A percentile compares a stretch with the other conserved stretches of the same genome.
Evolutionary conservation across 2,329 filamentous ascomycete species (phyloP).

Genomic region (Beauveria sp.): DNA sequence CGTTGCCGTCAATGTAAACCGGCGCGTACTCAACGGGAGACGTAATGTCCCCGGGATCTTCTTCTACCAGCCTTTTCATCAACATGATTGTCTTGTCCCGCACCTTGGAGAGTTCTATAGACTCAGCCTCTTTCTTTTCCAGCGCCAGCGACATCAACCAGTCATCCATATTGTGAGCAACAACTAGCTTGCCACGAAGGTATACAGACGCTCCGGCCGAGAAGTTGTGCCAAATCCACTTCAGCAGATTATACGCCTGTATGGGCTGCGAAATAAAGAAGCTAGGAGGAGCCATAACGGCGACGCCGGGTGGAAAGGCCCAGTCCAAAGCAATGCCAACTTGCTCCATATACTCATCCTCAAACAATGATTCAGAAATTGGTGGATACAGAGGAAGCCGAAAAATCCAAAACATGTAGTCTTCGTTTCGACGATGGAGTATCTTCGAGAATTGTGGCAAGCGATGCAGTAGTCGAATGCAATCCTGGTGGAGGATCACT

Average conservation of each 20-base stretch:
- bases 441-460: conserved; percentile 31
- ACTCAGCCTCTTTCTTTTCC: conserved; percentile 14
- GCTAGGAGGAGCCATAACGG: conserved; percentile 33
- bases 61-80: not conserved
- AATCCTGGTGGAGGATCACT: conserved; percentile 40
- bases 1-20: conserved; percentile 43
- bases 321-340: conserved; percentile 19
- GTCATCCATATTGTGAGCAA: conserved; percentile 21
- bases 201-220: conserved; percentile 8
- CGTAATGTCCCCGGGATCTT: not conserved
- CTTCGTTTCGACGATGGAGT: conserved; percentile 22
- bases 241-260: conserved; percentile 26
- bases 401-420: conserved; percentile 35
- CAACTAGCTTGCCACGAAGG: conserved; percentile 20
- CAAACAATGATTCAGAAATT: not conserved
- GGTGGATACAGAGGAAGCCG: conserved; percentile 13
- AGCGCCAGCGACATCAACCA: conserved; percentile 23
- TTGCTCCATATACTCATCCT: conserved; percentile 12
- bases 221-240: conserved; percentile 26
- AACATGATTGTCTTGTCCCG: conserved; percentile 6
- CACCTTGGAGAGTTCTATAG: not conserved
- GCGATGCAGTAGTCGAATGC: conserved; percentile 27
- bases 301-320: conserved; percentile 25
- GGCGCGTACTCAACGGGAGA: conserved; percentile 39
- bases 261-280: conserved; percentile 32